Conservation (phyloP, 352 stramenopile species). For the Globisporangium radiosum region DNA sequence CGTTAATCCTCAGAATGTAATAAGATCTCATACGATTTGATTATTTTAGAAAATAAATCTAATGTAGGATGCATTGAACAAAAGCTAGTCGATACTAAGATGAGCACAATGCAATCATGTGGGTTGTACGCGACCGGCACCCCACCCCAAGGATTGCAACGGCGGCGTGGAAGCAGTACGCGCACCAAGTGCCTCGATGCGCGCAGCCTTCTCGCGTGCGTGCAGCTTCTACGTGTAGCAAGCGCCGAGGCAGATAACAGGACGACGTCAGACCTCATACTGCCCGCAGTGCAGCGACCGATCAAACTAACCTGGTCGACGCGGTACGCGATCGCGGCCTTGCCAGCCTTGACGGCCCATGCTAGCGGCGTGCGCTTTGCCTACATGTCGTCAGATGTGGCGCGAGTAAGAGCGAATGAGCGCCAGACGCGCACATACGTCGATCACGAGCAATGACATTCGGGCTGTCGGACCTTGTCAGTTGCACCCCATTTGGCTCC, state of each 20-base stretch:
- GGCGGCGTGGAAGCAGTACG: not conserved
- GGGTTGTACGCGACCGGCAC: not conserved
- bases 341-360: conserved; percentile 58
- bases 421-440: conserved; percentile 1
- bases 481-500: conserved; percentile 45
- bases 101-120: too few species aligned
- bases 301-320: conserved; percentile 46
- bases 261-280: too few species aligned
- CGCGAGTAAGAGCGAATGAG: too few species aligned
- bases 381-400: conserved; percentile 7
- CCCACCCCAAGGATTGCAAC: conserved; percentile 24
- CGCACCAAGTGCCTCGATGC: conserved; percentile 4
- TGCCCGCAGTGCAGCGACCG: too few species aligned
- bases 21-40: too few species aligned
- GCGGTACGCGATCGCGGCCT: conserved; percentile 65
- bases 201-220: conserved; percentile 27
- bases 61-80: too few species aligned
- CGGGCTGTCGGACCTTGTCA: conserved; percentile 34
- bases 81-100: too few species aligned
- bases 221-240: conserved; percentile 33
- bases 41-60: too few species aligned
- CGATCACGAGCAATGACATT: too few species aligned
- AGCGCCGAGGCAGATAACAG: not conserved
- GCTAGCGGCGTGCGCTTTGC: conserved; percentile 62
- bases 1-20: too few species aligned